These are phyloP conservation scores for Saccharomycopsis phalli DNA, from an alignment of 1,139 yeast species.

Conservation along the genomic window DNA sequence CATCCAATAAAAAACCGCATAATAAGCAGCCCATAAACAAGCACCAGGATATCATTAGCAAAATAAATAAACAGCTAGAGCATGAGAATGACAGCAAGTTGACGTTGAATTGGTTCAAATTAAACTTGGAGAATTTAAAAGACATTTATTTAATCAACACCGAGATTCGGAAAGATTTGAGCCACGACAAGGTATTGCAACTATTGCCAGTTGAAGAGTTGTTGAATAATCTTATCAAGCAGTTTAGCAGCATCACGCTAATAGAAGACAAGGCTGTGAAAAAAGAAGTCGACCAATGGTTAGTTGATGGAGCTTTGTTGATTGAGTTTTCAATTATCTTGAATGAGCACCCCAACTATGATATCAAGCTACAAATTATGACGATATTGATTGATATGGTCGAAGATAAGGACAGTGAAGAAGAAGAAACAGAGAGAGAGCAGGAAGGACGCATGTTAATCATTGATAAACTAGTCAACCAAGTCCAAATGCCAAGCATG, in stretches of 20 bases:
- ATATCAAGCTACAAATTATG: conserved; percentile 11
- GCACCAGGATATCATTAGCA: neutral
- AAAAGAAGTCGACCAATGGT: conserved; percentile 2
- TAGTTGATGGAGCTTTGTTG: neutral
- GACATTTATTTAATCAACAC: neutral
- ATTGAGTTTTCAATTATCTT: neutral
- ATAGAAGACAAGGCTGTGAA: conserved; percentile 2
- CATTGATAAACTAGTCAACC: neutral
- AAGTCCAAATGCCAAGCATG: neutral
- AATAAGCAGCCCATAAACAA: neutral
- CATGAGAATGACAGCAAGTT: neutral
- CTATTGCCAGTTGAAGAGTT: conserved; percentile 9
- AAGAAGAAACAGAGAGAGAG: neutral
- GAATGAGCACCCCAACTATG: conserved; percentile 12
- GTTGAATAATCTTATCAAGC: conserved; percentile 7
- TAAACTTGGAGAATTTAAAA: no score
- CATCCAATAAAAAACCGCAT: neutral
- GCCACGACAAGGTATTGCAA: neutral
- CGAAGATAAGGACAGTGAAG: conserved; percentile 2
- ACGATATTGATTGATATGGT: conserved; percentile 12
- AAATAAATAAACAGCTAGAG: neutral
- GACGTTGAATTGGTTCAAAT: conserved; percentile 1
- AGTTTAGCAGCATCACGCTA: conserved; percentile 7
- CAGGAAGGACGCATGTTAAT: neutral
- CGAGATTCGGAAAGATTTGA: neutral